A percentile compares a stretch with the other conserved stretches of the same genome.
Evolutionary conservation across 2,329 filamentous ascomycete species (phyloP).

Genomic region (Pseudomassariella vexata): DNA sequence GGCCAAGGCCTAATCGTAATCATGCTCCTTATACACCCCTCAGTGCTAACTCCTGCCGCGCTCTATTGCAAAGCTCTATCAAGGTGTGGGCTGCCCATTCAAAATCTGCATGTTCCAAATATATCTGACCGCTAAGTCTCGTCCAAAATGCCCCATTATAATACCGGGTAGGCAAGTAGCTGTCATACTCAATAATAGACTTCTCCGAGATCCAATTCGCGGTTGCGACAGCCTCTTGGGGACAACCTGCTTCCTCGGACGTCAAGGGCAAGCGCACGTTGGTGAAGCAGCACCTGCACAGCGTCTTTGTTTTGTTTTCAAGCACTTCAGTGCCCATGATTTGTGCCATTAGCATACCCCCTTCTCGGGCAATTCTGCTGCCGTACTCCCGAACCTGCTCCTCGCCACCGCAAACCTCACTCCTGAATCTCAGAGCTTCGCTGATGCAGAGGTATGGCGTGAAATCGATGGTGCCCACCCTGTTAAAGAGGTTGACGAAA

Average conservation of each 20-base stretch:
- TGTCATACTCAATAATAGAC: slow-evolving; percentile 44
- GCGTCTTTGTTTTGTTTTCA: slow-evolving; percentile 33
- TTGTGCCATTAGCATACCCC: slow-evolving; percentile 38
- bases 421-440: slow-evolving; percentile 53
- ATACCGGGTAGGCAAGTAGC: slow-evolving; percentile 30
- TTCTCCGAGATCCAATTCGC: too few species aligned
- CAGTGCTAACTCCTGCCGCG: too few species aligned
- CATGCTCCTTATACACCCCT: too few species aligned
- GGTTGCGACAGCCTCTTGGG: too few species aligned
- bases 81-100: too few species aligned
- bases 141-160: slow-evolving; percentile 51
- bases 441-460: slow-evolving; percentile 16
- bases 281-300: slow-evolving; percentile 44
- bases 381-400: too few species aligned
- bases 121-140: slow-evolving; percentile 59
- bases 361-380: too few species aligned
- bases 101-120: too few species aligned
- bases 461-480: slow-evolving; percentile 11
- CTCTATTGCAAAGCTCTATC: too few species aligned
- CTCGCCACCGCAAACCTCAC: slow-evolving; percentile 53
- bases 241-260: too few species aligned
- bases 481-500: too few species aligned
- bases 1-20: too few species aligned
- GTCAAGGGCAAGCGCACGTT: slow-evolving; percentile 59
- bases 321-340: slow-evolving; percentile 54